phyloP scores from a whole-genome alignment of 208 protist genomes.

The Trichomonas vaginalis region DNA sequence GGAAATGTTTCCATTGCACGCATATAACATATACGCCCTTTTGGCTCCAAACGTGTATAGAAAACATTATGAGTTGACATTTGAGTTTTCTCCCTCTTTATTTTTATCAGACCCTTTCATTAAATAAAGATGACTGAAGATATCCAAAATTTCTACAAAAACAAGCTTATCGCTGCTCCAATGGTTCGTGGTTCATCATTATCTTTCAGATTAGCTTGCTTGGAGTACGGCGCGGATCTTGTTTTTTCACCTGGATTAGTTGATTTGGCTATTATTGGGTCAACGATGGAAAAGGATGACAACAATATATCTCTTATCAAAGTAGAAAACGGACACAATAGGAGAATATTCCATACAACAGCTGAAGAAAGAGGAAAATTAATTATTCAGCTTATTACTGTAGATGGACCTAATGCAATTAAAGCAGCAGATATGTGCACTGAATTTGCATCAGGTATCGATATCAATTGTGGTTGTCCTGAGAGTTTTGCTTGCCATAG shows the following conservation, averaged over 20 bases:
- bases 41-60: neutral
- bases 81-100: too few species aligned
- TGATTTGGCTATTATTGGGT: neutral
- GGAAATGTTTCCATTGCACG: neutral
- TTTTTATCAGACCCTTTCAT: too few species aligned
- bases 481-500: neutral
- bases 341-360: neutral
- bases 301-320: neutral
- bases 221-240: neutral
- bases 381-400: neutral
- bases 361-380: neutral
- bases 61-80: neutral
- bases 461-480: slow-evolving; percentile 4
- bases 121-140: neutral
- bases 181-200: neutral
- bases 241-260: neutral
- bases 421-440: neutral
- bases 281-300: neutral
- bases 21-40: neutral
- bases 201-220: neutral
- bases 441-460: neutral
- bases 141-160: neutral
- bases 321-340: neutral
- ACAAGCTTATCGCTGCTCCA: neutral
- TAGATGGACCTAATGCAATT: neutral